Percentiles rank a stretch among this genome's conserved stretches.
Evolutionary conservation across 1,284 basidiomycete genomes (phyloP).

Genomic region (Golubevia pallescens): DNA sequence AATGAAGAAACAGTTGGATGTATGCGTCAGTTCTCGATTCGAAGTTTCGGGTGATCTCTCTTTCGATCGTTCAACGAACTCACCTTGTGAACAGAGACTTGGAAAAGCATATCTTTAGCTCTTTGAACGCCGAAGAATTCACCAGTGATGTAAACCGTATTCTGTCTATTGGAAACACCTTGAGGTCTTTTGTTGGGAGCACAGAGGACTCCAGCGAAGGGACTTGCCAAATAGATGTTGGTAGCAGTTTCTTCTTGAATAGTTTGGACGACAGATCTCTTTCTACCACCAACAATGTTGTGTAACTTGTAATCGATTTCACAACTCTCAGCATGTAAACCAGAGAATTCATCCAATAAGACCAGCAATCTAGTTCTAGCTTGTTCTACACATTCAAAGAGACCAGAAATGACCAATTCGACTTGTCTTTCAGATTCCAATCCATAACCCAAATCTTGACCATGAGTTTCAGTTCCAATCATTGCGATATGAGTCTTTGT

Average conservation of each 20-base stretch:
- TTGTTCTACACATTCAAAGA: constrained; percentile 84
- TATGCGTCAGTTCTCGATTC: too few relatives aligned
- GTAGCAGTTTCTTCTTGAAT: constrained; percentile 98
- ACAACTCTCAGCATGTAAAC: constrained; percentile 80
- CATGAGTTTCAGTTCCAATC: constrained; percentile 58
- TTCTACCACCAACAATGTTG: constrained; percentile 86
- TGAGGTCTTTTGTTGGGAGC: constrained; percentile 66
- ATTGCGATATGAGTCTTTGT: constrained; percentile 88
- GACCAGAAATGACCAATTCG: constrained; percentile 85
- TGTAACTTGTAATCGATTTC: constrained; percentile 97
- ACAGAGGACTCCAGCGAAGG: constrained; percentile 79
- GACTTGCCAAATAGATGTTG: constrained; percentile 92
- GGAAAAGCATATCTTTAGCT: constrained; percentile 91
- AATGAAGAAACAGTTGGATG: too few relatives aligned
- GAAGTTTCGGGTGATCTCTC: not conserved
- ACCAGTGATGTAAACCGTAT: constrained; percentile 93
- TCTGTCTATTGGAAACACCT: constrained; percentile 68
- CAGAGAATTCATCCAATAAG: constrained; percentile 80
- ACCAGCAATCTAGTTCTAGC: constrained; percentile 88
- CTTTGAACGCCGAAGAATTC: constrained; percentile 96
- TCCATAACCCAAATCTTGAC: constrained; percentile 67
- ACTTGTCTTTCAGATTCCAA: constrained; percentile 91
- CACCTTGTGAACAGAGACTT: constrained; percentile 84
- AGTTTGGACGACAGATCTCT: constrained; percentile 83
- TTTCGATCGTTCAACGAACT: not conserved